Evolutionary conservation across 2,329 filamentous ascomycete species (phyloP).

Genomic region (Pyrenophora seminiperda): DNA sequence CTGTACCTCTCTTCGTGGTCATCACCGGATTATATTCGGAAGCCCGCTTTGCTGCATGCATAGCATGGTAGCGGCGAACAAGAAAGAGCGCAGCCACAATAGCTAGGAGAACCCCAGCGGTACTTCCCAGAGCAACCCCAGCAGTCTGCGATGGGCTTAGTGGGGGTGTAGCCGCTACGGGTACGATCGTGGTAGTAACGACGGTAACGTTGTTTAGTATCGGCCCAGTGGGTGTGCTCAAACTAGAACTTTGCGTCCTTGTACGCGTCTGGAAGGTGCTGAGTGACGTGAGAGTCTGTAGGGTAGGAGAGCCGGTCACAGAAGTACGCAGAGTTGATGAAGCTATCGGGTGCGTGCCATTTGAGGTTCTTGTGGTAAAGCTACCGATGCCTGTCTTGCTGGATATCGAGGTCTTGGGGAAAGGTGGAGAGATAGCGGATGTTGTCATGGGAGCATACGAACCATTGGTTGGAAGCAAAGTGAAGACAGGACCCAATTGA

Average conservation of each 20-base stretch:
- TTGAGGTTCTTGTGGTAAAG: not conserved
- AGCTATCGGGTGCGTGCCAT: not conserved
- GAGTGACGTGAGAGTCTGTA: not conserved
- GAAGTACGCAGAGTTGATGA: not conserved
- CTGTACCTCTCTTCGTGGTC: no score
- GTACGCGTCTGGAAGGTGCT: not conserved
- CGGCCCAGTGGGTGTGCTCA: no score
- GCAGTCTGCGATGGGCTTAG: constrained; percentile 41
- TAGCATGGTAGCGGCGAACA: constrained; percentile 36
- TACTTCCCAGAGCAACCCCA: constrained; percentile 43
- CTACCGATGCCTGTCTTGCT: not conserved
- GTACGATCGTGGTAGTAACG: constrained; percentile 17
- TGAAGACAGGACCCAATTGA: not conserved
- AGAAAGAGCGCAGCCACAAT: constrained; percentile 42
- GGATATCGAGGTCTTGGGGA: not conserved
- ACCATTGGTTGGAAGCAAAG: not conserved
- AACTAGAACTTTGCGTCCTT: not conserved
- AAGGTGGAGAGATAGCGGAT: not conserved
- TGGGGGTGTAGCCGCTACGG: constrained; percentile 22
- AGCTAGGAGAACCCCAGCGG: constrained; percentile 41
- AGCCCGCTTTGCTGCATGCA: constrained; percentile 16
- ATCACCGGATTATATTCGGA: no score
- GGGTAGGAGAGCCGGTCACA: not conserved
- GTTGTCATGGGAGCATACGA: not conserved
- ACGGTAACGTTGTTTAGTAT: constrained; percentile 1